Evolutionary conservation across 495 filamentous ascomycete species (phyloP).

Genomic region (Neurospora cerealis): DNA sequence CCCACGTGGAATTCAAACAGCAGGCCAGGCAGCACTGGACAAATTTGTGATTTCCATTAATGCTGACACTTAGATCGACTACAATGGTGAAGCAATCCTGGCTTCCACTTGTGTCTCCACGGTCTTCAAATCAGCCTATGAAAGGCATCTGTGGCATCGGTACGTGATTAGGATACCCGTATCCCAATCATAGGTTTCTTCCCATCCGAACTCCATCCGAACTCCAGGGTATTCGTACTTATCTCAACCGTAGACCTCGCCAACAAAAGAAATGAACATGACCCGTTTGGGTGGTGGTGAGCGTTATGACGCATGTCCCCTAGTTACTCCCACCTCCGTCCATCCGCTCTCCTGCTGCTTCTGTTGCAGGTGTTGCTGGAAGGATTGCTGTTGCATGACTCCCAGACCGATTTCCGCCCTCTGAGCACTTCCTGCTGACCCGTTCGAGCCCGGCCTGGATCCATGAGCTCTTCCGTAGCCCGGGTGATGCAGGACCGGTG

Average conservation of each 20-base stretch:
- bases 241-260: background rate
- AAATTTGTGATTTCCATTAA: background rate
- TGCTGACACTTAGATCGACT: background rate
- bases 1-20: background rate
- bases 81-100: background rate
- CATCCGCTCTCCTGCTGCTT: background rate
- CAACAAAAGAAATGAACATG: background rate
- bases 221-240: background rate
- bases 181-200: background rate
- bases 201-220: background rate
- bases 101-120: background rate
- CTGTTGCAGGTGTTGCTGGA: background rate
- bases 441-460: slow-evolving; percentile 9
- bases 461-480: slow-evolving; percentile 21
- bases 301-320: background rate
- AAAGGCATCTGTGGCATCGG: background rate
- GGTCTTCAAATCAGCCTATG: background rate
- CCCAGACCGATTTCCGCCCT: slow-evolving; percentile 1
- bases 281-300: background rate
- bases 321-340: background rate
- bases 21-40: background rate
- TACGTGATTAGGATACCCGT: background rate
- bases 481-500: slow-evolving; percentile 24
- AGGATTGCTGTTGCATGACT: background rate
- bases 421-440: background rate